Conservation (phyloP, 2,329 filamentous ascomycete species). For the Phyllosticta citribraziliensis region DNA sequence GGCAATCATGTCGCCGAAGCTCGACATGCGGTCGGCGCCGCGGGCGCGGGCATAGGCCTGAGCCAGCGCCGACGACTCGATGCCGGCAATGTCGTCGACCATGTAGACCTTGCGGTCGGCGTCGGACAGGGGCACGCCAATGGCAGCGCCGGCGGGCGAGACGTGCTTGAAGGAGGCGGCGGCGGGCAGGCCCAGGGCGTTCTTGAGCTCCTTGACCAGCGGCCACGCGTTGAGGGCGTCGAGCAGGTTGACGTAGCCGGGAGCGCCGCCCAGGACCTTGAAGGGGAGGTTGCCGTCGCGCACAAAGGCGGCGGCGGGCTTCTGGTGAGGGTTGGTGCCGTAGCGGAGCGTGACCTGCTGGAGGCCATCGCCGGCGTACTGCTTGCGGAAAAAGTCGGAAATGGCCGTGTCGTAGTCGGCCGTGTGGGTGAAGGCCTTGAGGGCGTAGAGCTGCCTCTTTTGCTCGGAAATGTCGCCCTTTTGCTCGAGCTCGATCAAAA, state of each 20-base stretch:
- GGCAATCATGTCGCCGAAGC: conserved; percentile 93
- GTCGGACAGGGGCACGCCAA: conserved; percentile 75
- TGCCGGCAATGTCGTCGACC: conserved; percentile 85
- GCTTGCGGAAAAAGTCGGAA: conserved; percentile 92
- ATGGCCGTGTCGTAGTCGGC: conserved; percentile 94
- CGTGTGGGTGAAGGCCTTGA: conserved; percentile 98
- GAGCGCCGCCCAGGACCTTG: conserved; percentile 81
- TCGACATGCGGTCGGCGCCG: conserved; percentile 96
- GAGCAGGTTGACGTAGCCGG: conserved; percentile 94
- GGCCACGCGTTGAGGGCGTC: conserved; percentile 97
- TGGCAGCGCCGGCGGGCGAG: conserved; percentile 89
- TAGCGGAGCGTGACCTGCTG: conserved; percentile 85
- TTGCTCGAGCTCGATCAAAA: conserved; percentile 76
- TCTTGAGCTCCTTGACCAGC: conserved; percentile 89
- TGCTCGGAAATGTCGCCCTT: conserved; percentile 74
- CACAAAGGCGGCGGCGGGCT: conserved; percentile 80
- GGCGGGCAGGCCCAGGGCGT: conserved; percentile 76
- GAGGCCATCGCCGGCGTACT: conserved; percentile 77
- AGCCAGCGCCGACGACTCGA: conserved; percentile 76
- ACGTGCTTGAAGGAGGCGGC: conserved; percentile 98
- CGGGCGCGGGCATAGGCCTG: conserved; percentile 94
- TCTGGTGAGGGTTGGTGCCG: conserved; percentile 96
- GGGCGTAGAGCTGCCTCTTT: conserved; percentile 78
- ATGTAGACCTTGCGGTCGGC: conserved; percentile 97
- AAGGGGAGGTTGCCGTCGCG: conserved; percentile 72